phyloP scores from a whole-genome alignment of 2,329 filamentous ascomycete genomes.

The Alternaria sp. region DNA sequence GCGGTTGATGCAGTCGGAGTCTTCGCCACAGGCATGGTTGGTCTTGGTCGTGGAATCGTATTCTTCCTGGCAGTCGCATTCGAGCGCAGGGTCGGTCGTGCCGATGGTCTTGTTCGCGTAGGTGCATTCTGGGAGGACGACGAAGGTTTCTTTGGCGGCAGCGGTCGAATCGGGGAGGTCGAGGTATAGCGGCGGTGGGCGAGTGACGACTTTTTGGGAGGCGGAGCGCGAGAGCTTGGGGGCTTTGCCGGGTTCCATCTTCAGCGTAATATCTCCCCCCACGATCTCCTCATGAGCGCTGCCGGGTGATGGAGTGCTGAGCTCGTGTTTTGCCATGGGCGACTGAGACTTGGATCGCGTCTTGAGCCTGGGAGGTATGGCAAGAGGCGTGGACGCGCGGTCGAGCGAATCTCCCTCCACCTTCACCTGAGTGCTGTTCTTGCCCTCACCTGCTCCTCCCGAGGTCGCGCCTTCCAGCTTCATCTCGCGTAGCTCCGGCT shows the following conservation, averaged over 20 bases:
- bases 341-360: conserved; percentile 41
- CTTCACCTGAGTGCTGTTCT: conserved; percentile 32
- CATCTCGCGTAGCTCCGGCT: conserved; percentile 55
- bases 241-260: conserved; percentile 66
- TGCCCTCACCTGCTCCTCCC: conserved; percentile 21
- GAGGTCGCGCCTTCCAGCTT: conserved; percentile 48
- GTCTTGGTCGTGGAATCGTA: conserved; percentile 65
- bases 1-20: conserved; percentile 98
- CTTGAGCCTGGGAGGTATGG: conserved; percentile 36
- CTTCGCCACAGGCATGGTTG: conserved; percentile 91
- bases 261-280: conserved; percentile 66
- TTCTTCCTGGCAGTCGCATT: conserved; percentile 94
- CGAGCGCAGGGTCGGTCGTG: conserved; percentile 87
- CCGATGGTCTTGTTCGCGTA: conserved; percentile 94
- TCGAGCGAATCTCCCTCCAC: conserved; percentile 28
- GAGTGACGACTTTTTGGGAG: conserved; percentile 71
- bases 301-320: conserved; percentile 45
- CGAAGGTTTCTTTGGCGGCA: conserved; percentile 78
- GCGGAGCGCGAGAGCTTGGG: conserved; percentile 76
- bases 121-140: conserved; percentile 81
- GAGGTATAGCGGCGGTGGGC: conserved; percentile 70
- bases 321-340: conserved; percentile 36
- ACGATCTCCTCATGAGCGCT: conserved; percentile 60
- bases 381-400: conserved; percentile 36
- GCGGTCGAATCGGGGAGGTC: conserved; percentile 79